A percentile compares a stretch with the other conserved stretches of the same genome.
phyloP scores from a whole-genome alignment of 2,329 filamentous ascomycete species.

The Ilyonectria mors-panacis region DNA sequence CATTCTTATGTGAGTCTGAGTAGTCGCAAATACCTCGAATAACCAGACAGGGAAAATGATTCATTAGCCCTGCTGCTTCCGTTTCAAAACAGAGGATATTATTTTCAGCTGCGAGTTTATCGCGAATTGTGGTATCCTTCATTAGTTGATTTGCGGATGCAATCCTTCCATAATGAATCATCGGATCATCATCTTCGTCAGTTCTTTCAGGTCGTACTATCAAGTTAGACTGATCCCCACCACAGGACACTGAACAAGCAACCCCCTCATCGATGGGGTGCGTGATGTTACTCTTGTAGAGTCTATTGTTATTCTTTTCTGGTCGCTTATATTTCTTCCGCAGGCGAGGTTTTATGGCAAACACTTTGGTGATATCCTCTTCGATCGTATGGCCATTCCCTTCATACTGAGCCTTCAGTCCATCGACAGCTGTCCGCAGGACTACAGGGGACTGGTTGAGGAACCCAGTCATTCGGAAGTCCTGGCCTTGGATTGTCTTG shows the following conservation, averaged over 20 bases:
- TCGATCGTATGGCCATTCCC: too few species aligned
- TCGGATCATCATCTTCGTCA: not conserved
- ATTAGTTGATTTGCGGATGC: not conserved
- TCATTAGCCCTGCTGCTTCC: conserved; percentile 38
- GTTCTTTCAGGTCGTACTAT: not conserved
- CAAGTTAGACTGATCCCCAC: not conserved
- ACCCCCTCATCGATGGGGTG: not conserved
- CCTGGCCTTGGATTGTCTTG: not conserved
- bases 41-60: conserved; percentile 34
- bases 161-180: not conserved
- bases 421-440: conserved; percentile 13
- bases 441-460: not conserved
- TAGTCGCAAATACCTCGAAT: conserved; percentile 58
- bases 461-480: not conserved
- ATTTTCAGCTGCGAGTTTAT: not conserved
- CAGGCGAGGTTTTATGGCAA: too few species aligned
- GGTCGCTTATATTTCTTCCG: too few species aligned
- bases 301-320: too few species aligned
- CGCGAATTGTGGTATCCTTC: not conserved
- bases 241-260: not conserved
- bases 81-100: not conserved
- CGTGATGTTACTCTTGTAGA: too few species aligned
- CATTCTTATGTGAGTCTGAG: conserved; percentile 56
- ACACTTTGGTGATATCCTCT: too few species aligned
- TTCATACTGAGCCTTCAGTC: conserved; percentile 21